A percentile compares a stretch with the other conserved stretches of the same genome.
Evolutionary conservation across 2,329 filamentous ascomycete species (phyloP).

Genomic region (Uncinocarpus reesii): DNA sequence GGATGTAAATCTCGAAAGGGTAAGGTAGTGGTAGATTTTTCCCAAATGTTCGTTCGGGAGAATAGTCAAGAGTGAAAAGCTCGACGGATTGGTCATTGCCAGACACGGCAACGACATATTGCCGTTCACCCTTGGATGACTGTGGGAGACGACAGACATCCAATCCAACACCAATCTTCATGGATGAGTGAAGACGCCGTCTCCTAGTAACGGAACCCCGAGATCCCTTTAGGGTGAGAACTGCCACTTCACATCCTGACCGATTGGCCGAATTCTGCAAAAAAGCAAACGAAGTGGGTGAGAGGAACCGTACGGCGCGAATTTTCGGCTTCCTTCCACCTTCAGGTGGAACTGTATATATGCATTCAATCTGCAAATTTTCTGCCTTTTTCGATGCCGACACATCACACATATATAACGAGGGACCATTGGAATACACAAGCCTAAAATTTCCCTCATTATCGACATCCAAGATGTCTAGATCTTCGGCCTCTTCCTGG

Average conservation of each 20-base stretch:
- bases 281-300: constrained; percentile 44
- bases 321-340: constrained; percentile 40
- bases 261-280: constrained; percentile 47
- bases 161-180: constrained; percentile 67
- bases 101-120: constrained; percentile 71
- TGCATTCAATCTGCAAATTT: constrained; percentile 27
- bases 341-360: constrained; percentile 21
- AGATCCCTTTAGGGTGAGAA: constrained; percentile 33
- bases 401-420: constrained; percentile 59
- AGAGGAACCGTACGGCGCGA: constrained; percentile 47
- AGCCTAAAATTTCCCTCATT: constrained; percentile 50
- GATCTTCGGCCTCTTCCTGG: constrained; percentile 43
- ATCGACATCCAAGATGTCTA: constrained; percentile 32
- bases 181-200: constrained; percentile 53
- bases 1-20: constrained; percentile 47
- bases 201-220: constrained; percentile 41
- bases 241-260: constrained; percentile 45
- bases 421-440: constrained; percentile 66
- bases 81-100: constrained; percentile 69
- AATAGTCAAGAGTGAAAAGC: constrained; percentile 66
- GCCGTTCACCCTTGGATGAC: constrained; percentile 52
- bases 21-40: constrained; percentile 42
- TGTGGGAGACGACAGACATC: constrained; percentile 61
- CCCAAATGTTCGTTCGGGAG: constrained; percentile 35
- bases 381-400: constrained; percentile 40